phyloP scores from a whole-genome alignment of 208 protist species.

The Wallacemonas rigidus region DNA sequence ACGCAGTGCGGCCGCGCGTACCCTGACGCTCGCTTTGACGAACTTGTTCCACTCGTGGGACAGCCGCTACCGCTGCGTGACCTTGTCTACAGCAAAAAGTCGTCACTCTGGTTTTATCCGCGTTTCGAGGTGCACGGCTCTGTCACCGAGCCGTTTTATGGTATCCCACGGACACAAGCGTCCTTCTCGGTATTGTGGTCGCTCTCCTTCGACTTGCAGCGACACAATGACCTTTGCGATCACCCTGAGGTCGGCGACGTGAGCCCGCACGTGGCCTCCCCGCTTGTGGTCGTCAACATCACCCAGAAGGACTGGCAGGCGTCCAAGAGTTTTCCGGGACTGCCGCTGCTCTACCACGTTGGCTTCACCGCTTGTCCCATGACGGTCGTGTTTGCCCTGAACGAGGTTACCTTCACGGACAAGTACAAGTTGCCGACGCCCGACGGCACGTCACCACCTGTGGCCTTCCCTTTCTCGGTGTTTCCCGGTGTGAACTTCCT shows the following conservation, averaged over 20 bases:
- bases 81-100: constrained; percentile 40
- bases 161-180: constrained; percentile 44
- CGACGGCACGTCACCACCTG: constrained; percentile 37
- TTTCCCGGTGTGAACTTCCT: constrained; percentile 81
- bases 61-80: constrained; percentile 46
- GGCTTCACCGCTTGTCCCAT: constrained; percentile 39
- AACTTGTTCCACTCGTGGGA: constrained; percentile 50
- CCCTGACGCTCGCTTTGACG: constrained; percentile 28
- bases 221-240: constrained; percentile 34
- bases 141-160: constrained; percentile 52
- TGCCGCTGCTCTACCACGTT: constrained; percentile 57
- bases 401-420: constrained; percentile 70
- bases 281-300: constrained; percentile 59
- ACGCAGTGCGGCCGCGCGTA: constrained; percentile 24
- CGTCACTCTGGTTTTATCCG: constrained; percentile 78
- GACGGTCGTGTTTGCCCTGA: constrained; percentile 67
- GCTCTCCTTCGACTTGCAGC: constrained; percentile 68
- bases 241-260: constrained; percentile 35
- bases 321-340: constrained; percentile 49
- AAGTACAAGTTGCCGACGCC: constrained; percentile 53
- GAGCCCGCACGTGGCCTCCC: constrained; percentile 74
- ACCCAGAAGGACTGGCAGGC: constrained; percentile 48
- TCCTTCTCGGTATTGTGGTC: constrained; percentile 76
- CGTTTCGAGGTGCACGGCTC: constrained; percentile 45
- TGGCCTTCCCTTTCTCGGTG: constrained; percentile 52